Conservation (phyloP, 495 filamentous ascomycete species). For the Xylaria nigripes region DNA sequence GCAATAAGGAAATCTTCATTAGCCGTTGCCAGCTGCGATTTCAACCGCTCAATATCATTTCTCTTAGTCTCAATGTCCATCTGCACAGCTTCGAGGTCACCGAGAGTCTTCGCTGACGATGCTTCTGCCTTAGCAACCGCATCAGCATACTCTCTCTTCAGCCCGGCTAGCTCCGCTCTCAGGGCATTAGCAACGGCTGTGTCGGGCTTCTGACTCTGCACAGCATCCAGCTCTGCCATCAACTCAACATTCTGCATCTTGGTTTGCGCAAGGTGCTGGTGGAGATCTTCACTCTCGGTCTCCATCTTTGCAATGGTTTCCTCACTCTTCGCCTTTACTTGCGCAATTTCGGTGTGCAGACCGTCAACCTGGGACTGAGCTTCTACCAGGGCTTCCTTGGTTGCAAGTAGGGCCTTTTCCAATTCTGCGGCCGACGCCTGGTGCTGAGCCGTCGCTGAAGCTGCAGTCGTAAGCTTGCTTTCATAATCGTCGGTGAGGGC, state of each 20-base stretch:
- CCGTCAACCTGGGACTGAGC: constrained; percentile 16
- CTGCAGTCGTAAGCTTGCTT: constrained; percentile 15
- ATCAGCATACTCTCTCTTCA: constrained; percentile 33
- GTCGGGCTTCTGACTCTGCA: constrained; percentile 44
- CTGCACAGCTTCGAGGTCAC: constrained; percentile 16
- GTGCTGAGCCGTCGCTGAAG: constrained; percentile 18
- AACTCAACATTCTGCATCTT: constrained; percentile 49
- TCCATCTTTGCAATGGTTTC: constrained; percentile 30
- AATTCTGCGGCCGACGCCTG: constrained; percentile 16
- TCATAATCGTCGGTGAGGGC: constrained; percentile 34
- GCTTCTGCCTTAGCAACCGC: constrained; percentile 19
- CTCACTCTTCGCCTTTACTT: constrained; percentile 24
- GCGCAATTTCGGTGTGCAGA: constrained; percentile 17
- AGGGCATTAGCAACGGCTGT: constrained; percentile 40
- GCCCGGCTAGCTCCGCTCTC: constrained; percentile 31
- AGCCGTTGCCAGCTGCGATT: constrained; percentile 27
- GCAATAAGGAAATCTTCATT: constrained; percentile 33
- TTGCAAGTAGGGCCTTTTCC: constrained; percentile 13
- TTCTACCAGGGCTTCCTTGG: constrained; percentile 21
- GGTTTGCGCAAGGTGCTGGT: constrained; percentile 42
- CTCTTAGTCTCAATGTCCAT: constrained; percentile 23
- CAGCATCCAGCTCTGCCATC: constrained; percentile 46
- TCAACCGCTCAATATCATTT: constrained; percentile 15
- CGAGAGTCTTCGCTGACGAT: constrained; percentile 10
- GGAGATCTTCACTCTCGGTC: constrained; percentile 35